phyloP scores from a whole-genome alignment of 2,329 filamentous ascomycete species.

The Beauveria pseudobassiana region DNA sequence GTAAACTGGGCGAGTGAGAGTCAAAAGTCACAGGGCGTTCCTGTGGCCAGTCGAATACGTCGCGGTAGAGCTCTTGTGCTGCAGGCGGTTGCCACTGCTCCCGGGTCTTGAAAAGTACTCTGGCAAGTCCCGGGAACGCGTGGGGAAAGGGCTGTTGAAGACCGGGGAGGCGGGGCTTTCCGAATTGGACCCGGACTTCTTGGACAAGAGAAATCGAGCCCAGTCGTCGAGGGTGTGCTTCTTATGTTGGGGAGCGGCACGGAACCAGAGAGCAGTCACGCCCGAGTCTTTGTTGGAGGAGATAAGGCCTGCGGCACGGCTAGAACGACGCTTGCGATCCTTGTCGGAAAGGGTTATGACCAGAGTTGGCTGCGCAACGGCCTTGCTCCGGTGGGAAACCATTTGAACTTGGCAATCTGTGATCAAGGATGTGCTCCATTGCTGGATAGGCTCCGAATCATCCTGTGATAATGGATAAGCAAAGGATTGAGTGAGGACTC shows the following conservation, averaged over 20 bases:
- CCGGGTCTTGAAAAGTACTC: conserved; percentile 37
- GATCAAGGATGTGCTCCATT: conserved; percentile 45
- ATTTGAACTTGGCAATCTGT: conserved; percentile 52
- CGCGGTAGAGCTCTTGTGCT: conserved; percentile 42
- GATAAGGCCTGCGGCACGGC: conserved; percentile 50
- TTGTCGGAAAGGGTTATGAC: conserved; percentile 52
- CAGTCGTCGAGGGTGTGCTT: conserved; percentile 50
- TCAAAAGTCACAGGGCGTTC: conserved; percentile 45
- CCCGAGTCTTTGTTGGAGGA: conserved; percentile 41
- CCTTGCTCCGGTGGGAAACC: conserved; percentile 54
- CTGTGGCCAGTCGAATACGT: conserved; percentile 38
- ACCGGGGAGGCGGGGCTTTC: conserved; percentile 46
- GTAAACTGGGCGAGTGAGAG: conserved; percentile 53
- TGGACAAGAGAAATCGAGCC: conserved; percentile 45
- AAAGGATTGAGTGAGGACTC: background rate
- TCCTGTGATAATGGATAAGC: conserved; percentile 29
- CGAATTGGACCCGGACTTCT: conserved; percentile 38
- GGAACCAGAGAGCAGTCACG: conserved; percentile 48
- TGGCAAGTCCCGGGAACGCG: conserved; percentile 31
- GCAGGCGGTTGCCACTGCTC: conserved; percentile 34
- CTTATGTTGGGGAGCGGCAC: conserved; percentile 44
- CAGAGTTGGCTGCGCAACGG: conserved; percentile 51
- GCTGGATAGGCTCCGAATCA: conserved; percentile 46
- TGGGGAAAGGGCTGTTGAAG: conserved; percentile 46
- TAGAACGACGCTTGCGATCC: conserved; percentile 56